A percentile compares a stretch with the other conserved stretches of the same genome.
phyloP scores from a whole-genome alignment of 2,329 filamentous ascomycete genomes.

The Paecilomyces fulvus region DNA sequence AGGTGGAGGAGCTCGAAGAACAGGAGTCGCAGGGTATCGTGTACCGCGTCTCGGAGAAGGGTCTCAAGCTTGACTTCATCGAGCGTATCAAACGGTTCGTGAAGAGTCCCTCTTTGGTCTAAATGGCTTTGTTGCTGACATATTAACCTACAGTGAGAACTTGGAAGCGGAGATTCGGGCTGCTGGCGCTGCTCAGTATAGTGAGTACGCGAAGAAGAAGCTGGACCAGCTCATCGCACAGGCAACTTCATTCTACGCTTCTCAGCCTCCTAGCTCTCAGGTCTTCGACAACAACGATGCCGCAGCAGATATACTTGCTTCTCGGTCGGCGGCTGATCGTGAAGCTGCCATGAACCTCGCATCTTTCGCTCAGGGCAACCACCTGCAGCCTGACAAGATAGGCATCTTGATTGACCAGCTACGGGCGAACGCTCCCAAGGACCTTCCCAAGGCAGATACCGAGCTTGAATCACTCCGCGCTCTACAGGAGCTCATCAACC shows the following conservation, averaged over 20 bases:
- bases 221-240: conserved; percentile 17
- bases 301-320: conserved; percentile 13
- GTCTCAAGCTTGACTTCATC: conserved; percentile 66
- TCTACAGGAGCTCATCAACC: conserved; percentile 22
- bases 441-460: conserved; percentile 15
- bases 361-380: conserved; percentile 16
- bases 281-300: conserved; percentile 10
- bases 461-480: conserved; percentile 23
- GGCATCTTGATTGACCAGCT: conserved; percentile 23
- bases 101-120: background rate
- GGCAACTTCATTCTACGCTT: conserved; percentile 19
- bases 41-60: conserved; percentile 55
- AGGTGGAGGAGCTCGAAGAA: conserved; percentile 49
- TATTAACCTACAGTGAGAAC: conserved; percentile 13
- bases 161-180: conserved; percentile 12
- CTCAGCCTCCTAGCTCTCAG: conserved; percentile 12
- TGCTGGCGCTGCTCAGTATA: conserved; percentile 12
- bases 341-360: conserved; percentile 25
- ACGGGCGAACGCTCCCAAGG: conserved; percentile 17
- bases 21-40: conserved; percentile 54
- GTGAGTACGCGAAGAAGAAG: conserved; percentile 16
- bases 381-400: conserved; percentile 13
- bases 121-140: conserved; percentile 2
- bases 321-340: conserved; percentile 20
- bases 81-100: conserved; percentile 44